Evolutionary conservation across 805 yeast genomes (phyloP), one percentile per base, ranked within the genome.

Genomic region (Peterozyma toletana): DNA sequence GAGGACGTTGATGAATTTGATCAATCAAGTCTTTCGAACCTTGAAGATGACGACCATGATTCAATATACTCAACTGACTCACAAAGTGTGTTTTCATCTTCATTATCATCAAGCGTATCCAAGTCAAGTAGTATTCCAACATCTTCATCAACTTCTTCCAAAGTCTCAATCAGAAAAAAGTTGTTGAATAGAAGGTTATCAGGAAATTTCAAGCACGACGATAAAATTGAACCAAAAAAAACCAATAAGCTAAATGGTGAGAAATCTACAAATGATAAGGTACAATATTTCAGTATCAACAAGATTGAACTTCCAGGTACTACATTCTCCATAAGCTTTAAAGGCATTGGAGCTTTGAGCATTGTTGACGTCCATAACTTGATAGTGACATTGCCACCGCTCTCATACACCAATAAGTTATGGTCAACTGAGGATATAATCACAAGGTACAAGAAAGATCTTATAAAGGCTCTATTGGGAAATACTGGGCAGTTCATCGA

Each of bases 401-500:
- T 88, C 39, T 65, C 68, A 42, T 78, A 83, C 55, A 51, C 58
- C 27, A 77, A 84, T 59, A 77, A 75, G 63, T 71, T 84, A 3
- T 80, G 93, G 83, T 80, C 95, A 1, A 70, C 77, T 41, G 71
- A 80, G 43, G 97, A 90, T 49, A 64, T 90, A 29, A 67, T 83
- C 6, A 58, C 73, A 52, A 70, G 75, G 30, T 57, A 90, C 42
- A 78, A 81, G 57, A 82, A 78, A 52, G 80, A 78, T 30, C 52
- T 83, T 13, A 61, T 81, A 37, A 76, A 71, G 52, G 67, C 78
- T 3, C 63, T 83, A 11, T 51, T 84, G 43, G 68, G 66, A 38
- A 86, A 84, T 52, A 73, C 95, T 0, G 96, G 95, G 3, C 80
- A 84, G 47, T 75, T 91, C 39, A 61, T 90, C 27, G 82, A 86